Evolutionary conservation across 1,284 basidiomycete genomes (phyloP), one percentile per base, ranked within the genome.

Genomic region (Phylloporus sp.): DNA sequence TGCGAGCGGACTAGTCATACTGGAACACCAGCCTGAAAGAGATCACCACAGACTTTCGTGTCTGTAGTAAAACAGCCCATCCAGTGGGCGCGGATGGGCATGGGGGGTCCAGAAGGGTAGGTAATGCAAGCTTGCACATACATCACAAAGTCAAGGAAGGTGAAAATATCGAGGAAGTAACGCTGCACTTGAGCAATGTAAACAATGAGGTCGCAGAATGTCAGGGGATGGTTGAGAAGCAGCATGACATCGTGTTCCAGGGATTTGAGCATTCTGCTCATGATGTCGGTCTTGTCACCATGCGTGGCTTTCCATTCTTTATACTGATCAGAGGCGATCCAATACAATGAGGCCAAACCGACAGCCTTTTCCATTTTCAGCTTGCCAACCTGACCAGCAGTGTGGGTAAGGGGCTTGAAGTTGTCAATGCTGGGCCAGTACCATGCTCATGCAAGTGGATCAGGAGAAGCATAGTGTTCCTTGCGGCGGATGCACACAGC

Each of bases 61-160:
- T 61, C 47, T 3, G 4, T 8, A 7, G 61, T 66, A 7, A 68
- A 68, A n/a, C 61, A 66, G 3, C 65, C 65, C 60, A 64, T 69
- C 60, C 66, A 69, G 5, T 69, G 5, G 0, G 49, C 27, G 5
- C 19, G 39, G 12, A 60, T 35, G 11, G 60, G 29, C 1, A 1
- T 23, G 8, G 56, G 32, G 2, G 2, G 5, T 2, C 43, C 4
- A 29, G 7, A 25, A n/a, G 62, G 65, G 27, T 56, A n/a, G 27
- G 29, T 2, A 37, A 64, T 45, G 5, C 8, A 27, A 62, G 61
- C 47, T 20, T 39, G 49, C 2, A 62, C 52, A 39, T 27, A 66
- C 37, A 2, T 37, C 41, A 41, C 17, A 17, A 41, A 68, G 43
- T 68, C 53, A 0, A 68, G 52, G 27, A 68, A 68, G 0, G 53